Evolutionary conservation across 2,329 filamentous ascomycete genomes (phyloP).

Genomic region (Orbilia quercus): DNA sequence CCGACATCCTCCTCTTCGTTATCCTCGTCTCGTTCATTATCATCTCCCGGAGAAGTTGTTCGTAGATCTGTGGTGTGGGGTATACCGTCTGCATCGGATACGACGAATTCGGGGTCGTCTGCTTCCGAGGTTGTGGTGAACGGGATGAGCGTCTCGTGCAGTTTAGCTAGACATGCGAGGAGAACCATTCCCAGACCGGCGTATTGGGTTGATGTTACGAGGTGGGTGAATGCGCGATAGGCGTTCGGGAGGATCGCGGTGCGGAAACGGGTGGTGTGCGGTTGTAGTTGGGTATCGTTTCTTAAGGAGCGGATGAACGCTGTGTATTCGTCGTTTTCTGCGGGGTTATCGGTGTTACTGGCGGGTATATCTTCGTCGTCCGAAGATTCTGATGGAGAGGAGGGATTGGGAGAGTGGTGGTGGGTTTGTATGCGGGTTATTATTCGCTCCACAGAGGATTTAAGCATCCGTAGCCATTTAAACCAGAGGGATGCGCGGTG

Average conservation of each 20-base stretch:
- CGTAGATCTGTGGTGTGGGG: too few relatives aligned
- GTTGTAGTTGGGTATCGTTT: slow-evolving; percentile 5
- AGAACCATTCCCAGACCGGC: slow-evolving; percentile 77
- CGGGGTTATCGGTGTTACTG: not conserved
- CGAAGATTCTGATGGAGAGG: too few relatives aligned
- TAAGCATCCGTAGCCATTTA: slow-evolving; percentile 76
- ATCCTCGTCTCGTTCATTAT: slow-evolving; percentile 36
- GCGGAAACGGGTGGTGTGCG: slow-evolving; percentile 10
- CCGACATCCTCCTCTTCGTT: slow-evolving; percentile 34
- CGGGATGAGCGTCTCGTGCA: slow-evolving; percentile 62
- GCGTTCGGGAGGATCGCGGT: slow-evolving; percentile 63
- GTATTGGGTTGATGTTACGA: slow-evolving; percentile 78
- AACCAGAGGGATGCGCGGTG: slow-evolving; percentile 86
- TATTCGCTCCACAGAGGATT: slow-evolving; percentile 73
- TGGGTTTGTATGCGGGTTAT: slow-evolving; percentile 62
- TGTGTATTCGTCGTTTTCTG: not conserved
- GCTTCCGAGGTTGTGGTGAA: too few relatives aligned
- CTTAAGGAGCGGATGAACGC: not conserved
- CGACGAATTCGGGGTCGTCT: too few relatives aligned
- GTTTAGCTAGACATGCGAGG: slow-evolving; percentile 72
- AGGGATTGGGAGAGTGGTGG: too few relatives aligned
- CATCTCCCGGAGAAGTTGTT: too few relatives aligned
- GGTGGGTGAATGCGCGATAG: slow-evolving; percentile 72
- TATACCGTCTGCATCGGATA: too few relatives aligned
- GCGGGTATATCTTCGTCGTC: slow-evolving; percentile 58